A percentile compares a stretch with the other conserved stretches of the same genome.
These are phyloP conservation scores for Fusarium sterilihyphosum DNA, from an alignment of 2,329 filamentous ascomycete genomes.

Conservation along the genomic window DNA sequence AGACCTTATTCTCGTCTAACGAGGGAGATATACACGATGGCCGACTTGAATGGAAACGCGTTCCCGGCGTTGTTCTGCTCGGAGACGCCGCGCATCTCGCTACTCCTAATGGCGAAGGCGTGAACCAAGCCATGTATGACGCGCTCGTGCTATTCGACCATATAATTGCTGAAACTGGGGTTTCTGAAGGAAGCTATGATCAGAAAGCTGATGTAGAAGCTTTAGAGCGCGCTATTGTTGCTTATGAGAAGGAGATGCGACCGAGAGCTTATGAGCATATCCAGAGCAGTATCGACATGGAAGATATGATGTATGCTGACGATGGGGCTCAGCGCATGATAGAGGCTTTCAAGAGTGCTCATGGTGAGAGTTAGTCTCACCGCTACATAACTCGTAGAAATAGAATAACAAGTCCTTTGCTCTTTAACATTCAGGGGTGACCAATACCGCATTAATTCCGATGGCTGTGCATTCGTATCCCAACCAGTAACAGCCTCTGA, in stretches of 20 bases:
- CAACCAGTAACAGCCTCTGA: background rate
- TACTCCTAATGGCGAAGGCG: conserved; percentile 2
- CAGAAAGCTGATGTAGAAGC: background rate
- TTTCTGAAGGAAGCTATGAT: background rate
- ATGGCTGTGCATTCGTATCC: background rate
- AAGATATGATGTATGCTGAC: background rate
- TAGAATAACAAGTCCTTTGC: background rate
- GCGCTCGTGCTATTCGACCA: background rate
- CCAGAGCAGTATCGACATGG: conserved; percentile 7
- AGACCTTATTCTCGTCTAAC: background rate
- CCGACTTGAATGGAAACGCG: background rate
- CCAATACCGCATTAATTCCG: background rate
- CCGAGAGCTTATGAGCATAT: background rate
- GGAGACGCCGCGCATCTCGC: background rate
- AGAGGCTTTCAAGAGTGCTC: background rate
- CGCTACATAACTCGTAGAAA: background rate
- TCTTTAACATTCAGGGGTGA: background rate
- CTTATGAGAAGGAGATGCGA: background rate
- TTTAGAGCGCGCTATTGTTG: background rate
- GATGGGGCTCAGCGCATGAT: conserved; percentile 1
- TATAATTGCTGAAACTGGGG: background rate
- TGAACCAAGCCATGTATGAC: conserved; percentile 10
- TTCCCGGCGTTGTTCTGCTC: background rate
- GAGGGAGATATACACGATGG: background rate
- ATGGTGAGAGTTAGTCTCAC: background rate